Conservation (phyloP, 1,139 yeast species). For the Suhomyces atakaporum region DNA sequence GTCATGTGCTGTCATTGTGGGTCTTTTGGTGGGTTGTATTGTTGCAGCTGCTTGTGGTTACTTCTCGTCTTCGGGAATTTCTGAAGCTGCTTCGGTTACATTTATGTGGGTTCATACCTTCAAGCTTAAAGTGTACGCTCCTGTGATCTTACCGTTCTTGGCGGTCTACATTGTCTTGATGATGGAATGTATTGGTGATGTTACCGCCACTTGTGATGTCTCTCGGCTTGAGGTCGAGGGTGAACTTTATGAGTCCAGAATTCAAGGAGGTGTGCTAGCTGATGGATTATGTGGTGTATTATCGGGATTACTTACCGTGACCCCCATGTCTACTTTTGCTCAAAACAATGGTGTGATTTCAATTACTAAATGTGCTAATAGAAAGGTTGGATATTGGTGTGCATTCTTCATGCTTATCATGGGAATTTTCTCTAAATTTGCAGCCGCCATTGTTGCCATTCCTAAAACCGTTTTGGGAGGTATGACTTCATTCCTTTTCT, state of each 20-base stretch:
- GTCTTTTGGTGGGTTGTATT: conserved; percentile 82
- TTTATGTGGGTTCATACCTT: conserved; percentile 89
- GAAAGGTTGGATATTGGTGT: conserved; percentile 87
- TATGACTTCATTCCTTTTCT: conserved; percentile 86
- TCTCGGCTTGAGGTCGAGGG: conserved; percentile 84
- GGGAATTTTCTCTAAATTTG: conserved; percentile 88
- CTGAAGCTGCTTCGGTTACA: conserved; percentile 77
- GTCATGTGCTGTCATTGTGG: conserved; percentile 86
- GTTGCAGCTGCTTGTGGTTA: conserved; percentile 91
- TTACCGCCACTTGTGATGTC: conserved; percentile 90
- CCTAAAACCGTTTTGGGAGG: conserved; percentile 89
- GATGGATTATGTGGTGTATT: conserved; percentile 73
- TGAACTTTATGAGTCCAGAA: conserved; percentile 72
- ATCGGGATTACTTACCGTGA: conserved; percentile 72
- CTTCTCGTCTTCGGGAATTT: conserved; percentile 56
- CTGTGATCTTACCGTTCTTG: conserved; percentile 77
- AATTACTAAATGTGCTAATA: conserved; percentile 84
- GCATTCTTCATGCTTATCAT: conserved; percentile 77
- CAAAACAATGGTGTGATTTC: conserved; percentile 94
- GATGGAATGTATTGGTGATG: conserved; percentile 93
- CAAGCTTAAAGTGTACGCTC: conserved; percentile 72
- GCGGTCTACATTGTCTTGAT: conserved; percentile 78
- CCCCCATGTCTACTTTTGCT: conserved; percentile 88
- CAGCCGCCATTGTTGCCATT: conserved; percentile 84
- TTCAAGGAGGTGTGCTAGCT: conserved; percentile 90